Conservation (phyloP, 108 stramenopile genomes). For the Cyclostephanos tholiformis region DNA sequence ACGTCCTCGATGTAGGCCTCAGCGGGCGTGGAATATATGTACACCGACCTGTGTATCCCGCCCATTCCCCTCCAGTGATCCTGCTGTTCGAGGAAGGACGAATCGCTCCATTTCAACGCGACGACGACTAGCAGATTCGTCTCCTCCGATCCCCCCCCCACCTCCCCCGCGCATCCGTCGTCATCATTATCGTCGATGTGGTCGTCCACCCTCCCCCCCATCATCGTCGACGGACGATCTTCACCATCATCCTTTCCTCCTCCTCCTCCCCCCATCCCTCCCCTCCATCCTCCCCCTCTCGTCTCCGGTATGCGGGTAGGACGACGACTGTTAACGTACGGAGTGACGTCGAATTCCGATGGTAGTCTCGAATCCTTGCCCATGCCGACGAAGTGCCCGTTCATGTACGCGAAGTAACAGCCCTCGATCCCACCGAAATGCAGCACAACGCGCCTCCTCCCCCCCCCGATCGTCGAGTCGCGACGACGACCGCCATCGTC, state of each 20-base stretch:
- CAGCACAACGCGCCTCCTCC: constrained; percentile 40
- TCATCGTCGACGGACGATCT: neutral
- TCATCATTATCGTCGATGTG: neutral
- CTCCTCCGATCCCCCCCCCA: neutral
- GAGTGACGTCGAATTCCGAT: constrained; percentile 68
- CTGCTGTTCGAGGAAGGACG: constrained; percentile 90
- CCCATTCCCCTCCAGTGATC: constrained; percentile 97
- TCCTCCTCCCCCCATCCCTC: neutral
- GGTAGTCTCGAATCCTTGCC: constrained; percentile 84
- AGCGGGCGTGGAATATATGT: constrained; percentile 64
- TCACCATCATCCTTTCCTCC: too few species aligned
- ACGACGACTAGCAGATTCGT: constrained; percentile 57
- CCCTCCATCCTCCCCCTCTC: neutral
- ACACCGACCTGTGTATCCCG: constrained; percentile 91
- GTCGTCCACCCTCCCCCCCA: neutral
- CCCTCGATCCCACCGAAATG: constrained; percentile 78
- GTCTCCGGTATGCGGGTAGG: too few species aligned
- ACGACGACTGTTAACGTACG: constrained; percentile 1
- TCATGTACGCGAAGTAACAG: constrained; percentile 78
- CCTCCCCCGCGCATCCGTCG: neutral
- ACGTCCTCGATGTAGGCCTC: constrained; percentile 75
- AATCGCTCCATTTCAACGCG: constrained; percentile 88
- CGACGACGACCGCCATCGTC: too few species aligned
- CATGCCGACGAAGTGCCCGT: constrained; percentile 76
- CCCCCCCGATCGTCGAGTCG: too few species aligned